phyloP scores from a whole-genome alignment of 805 yeast genomes.

The Martiniozyma abietophila region DNA sequence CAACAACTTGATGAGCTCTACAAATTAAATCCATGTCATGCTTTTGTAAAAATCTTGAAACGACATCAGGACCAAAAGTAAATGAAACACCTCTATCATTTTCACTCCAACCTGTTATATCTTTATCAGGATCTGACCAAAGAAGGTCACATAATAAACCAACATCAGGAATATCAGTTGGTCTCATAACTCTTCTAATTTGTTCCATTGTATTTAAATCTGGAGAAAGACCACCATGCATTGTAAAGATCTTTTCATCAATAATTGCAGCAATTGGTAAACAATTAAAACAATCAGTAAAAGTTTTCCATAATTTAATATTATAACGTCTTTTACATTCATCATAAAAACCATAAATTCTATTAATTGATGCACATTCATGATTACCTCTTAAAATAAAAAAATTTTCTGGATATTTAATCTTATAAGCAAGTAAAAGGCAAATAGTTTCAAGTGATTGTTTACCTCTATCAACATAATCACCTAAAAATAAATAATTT shows the following conservation, averaged over 20 bases:
- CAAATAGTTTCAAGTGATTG: conserved; percentile 96
- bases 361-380: conserved; percentile 96
- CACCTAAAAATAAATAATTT: conserved; percentile 90
- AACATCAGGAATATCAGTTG: conserved; percentile 97
- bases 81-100: conserved; percentile 98
- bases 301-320: conserved; percentile 97
- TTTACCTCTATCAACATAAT: conserved; percentile 97
- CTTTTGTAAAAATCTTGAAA: conserved; percentile 88
- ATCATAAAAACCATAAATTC: conserved; percentile 97
- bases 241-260: conserved; percentile 95
- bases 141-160: conserved; percentile 92
- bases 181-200: conserved; percentile 97
- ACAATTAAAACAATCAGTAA: conserved; percentile 97
- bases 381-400: conserved; percentile 96
- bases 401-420: conserved; percentile 96
- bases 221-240: conserved; percentile 98
- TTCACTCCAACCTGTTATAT: conserved; percentile 97
- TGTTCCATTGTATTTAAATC: conserved; percentile 98
- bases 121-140: conserved; percentile 99
- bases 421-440: conserved; percentile 86
- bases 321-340: conserved; percentile 98
- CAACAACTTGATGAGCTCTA: conserved; percentile 98
- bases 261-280: conserved; percentile 97
- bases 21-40: conserved; percentile 98
- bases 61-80: conserved; percentile 99